Percentiles rank a stretch among this genome's conserved stretches.
phyloP scores from a whole-genome alignment of 805 yeast species.

The Sugiyamaella valdiviana region DNA sequence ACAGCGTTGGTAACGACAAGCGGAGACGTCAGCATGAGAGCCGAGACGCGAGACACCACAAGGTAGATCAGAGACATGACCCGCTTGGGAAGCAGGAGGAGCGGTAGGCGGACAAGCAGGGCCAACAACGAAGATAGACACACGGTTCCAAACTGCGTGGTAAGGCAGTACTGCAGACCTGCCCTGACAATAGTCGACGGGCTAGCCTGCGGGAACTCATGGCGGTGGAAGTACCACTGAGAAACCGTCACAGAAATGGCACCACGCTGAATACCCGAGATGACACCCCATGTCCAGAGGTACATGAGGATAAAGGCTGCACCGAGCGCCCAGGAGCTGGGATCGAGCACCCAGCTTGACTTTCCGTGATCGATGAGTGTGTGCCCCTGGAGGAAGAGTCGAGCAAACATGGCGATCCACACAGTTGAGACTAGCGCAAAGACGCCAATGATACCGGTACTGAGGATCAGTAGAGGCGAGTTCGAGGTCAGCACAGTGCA shows the following conservation, averaged over 20 bases:
- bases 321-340: constrained; percentile 30
- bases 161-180: constrained; percentile 25
- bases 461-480: constrained; percentile 27
- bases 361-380: constrained; percentile 15
- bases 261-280: constrained; percentile 34
- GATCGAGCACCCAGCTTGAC: constrained; percentile 24
- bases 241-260: constrained; percentile 32
- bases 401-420: constrained; percentile 33
- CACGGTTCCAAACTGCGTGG: constrained; percentile 34
- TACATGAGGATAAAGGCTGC: constrained; percentile 32
- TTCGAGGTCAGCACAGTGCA: constrained; percentile 32
- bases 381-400: constrained; percentile 29
- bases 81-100: constrained; percentile 32
- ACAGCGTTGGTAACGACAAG: constrained; percentile 35
- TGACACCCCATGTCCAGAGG: constrained; percentile 39
- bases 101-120: constrained; percentile 32
- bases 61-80: constrained; percentile 19
- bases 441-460: constrained; percentile 25
- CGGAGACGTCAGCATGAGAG: constrained; percentile 30
- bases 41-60: constrained; percentile 26
- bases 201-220: constrained; percentile 20
- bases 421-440: constrained; percentile 30
- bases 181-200: constrained; percentile 19
- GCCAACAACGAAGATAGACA: constrained; percentile 30
- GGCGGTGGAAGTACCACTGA: constrained; percentile 35